phyloP scores from a whole-genome alignment of 2,329 filamentous ascomycete species.

The Diaporthe humulicola region DNA sequence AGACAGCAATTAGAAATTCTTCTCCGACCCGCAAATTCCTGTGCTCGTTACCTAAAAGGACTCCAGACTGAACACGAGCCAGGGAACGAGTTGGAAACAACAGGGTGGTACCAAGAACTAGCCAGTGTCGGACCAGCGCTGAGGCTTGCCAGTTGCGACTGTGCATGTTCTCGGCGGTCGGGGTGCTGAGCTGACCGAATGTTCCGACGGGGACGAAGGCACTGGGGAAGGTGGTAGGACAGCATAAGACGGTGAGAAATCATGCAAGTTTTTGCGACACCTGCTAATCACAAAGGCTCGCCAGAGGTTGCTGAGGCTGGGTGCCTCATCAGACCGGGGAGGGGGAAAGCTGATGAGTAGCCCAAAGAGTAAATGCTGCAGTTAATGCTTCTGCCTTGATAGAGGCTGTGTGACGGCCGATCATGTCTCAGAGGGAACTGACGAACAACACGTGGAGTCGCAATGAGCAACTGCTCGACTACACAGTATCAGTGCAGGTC shows the following conservation, averaged over 20 bases:
- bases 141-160: constrained; percentile 14
- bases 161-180: constrained; percentile 3
- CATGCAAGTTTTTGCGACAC: constrained; percentile 24
- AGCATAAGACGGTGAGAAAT: constrained; percentile 20
- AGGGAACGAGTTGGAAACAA: background rate
- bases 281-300: background rate
- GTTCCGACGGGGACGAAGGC: background rate
- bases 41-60: background rate
- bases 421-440: background rate
- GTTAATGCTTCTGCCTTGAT: background rate
- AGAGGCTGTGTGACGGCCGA: background rate
- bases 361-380: background rate
- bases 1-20: background rate
- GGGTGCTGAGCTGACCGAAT: constrained; percentile 7
- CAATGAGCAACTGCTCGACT: background rate
- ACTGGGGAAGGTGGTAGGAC: constrained; percentile 9
- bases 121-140: constrained; percentile 24
- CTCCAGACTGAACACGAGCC: background rate
- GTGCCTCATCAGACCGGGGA: constrained; percentile 18
- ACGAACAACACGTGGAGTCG: constrained; percentile 21
- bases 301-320: background rate
- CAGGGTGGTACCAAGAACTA: constrained; percentile 1
- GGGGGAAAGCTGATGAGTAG: background rate
- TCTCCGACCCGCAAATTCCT: too few species aligned
- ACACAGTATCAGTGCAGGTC: too few species aligned